A percentile compares a stretch with the other conserved stretches of the same genome.
Evolutionary conservation across 768 basidiomycete genomes (phyloP).

Genomic region (Cystofilobasidium macerans): DNA sequence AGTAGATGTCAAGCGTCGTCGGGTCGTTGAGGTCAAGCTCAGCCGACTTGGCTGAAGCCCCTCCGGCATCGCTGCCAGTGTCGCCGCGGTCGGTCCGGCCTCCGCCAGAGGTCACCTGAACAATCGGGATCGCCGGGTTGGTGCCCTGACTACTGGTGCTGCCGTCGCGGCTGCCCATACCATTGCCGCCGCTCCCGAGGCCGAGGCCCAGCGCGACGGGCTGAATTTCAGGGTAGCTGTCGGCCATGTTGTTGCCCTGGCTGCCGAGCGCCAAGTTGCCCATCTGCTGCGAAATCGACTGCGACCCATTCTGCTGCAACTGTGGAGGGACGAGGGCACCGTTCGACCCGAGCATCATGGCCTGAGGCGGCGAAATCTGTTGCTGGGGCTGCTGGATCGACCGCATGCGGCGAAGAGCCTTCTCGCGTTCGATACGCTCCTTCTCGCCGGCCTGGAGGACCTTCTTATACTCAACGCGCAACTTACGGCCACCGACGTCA

Average conservation of each 20-base stretch:
- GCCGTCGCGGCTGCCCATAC: background rate
- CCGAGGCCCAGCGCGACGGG: constrained; percentile 21
- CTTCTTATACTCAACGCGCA: constrained; percentile 98
- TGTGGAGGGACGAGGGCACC: constrained; percentile 14
- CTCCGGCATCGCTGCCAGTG: constrained; percentile 3
- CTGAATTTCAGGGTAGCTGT: constrained; percentile 27
- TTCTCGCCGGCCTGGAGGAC: constrained; percentile 98
- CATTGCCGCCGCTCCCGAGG: background rate
- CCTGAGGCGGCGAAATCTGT: background rate
- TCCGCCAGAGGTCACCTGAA: constrained; percentile 18
- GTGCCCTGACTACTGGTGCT: background rate
- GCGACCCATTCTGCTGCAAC: constrained; percentile 1
- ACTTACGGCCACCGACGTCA: constrained; percentile 62
- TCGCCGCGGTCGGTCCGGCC: background rate
- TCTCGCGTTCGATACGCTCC: constrained; percentile 95
- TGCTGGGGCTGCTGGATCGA: constrained; percentile 57
- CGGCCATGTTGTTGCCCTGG: constrained; percentile 12
- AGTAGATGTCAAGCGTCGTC: constrained; percentile 91
- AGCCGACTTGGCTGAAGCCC: constrained; percentile 25
- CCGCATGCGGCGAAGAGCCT: constrained; percentile 94
- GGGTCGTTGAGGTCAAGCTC: constrained; percentile 95
- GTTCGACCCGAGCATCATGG: constrained; percentile 25
- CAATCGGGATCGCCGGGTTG: constrained; percentile 14
- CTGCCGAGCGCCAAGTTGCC: constrained; percentile 13
- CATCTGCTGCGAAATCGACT: constrained; percentile 7